Evolutionary conservation across 192 early-diverging fungal species (phyloP).

Genomic region (Backusella mclennaniae): DNA sequence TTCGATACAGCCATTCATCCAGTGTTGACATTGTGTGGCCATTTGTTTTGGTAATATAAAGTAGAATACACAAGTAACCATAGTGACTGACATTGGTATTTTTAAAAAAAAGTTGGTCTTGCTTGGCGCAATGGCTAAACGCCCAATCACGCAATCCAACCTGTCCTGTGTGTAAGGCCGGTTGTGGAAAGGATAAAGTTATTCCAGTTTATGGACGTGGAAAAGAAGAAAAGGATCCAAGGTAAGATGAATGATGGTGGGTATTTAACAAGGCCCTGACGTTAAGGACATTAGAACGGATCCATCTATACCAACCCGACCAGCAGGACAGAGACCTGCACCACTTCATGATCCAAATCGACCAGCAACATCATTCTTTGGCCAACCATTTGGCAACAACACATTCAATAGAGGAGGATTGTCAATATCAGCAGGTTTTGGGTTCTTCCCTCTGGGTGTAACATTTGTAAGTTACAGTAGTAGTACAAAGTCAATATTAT

Average conservation of each 20-base stretch:
- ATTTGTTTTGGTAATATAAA: constrained; percentile 65
- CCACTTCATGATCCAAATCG: constrained; percentile 58
- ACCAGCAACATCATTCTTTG: constrained; percentile 42
- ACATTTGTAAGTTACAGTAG: constrained; percentile 44
- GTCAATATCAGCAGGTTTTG: constrained; percentile 67
- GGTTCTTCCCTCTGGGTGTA: constrained; percentile 72
- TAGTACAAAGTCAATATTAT: background rate
- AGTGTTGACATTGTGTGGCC: constrained; percentile 77
- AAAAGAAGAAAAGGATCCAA: constrained; percentile 73
- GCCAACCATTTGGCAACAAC: constrained; percentile 17
- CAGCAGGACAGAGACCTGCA: constrained; percentile 75
- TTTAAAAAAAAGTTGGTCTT: constrained; percentile 53
- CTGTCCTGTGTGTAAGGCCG: constrained; percentile 85
- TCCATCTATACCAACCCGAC: constrained; percentile 63
- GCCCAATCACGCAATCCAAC: constrained; percentile 65
- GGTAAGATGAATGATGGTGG: constrained; percentile 32
- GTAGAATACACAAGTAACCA: background rate
- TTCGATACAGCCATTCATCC: constrained; percentile 78
- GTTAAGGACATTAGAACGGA: constrained; percentile 16
- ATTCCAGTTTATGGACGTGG: constrained; percentile 84
- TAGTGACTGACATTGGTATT: background rate
- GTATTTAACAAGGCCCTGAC: background rate
- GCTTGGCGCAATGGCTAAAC: constrained; percentile 75
- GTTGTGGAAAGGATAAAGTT: constrained; percentile 80
- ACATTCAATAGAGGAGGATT: constrained; percentile 44